Conservation (phyloP, 2,329 filamentous ascomycete genomes). For the Trichoderma sp. region DNA sequence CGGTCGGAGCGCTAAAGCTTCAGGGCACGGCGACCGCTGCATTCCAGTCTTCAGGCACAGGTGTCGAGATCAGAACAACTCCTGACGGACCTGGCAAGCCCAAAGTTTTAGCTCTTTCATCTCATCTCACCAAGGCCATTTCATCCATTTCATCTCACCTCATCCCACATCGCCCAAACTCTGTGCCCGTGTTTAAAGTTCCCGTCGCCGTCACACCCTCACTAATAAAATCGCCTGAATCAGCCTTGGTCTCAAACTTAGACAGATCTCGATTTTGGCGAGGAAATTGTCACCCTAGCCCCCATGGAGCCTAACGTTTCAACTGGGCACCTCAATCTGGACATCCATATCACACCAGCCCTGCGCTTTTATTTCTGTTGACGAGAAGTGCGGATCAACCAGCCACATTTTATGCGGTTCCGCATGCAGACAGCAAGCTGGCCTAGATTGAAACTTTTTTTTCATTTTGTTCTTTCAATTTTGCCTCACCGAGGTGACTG, state of each 20-base stretch:
- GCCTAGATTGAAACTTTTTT: neutral
- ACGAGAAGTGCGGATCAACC: neutral
- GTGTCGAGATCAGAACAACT: neutral
- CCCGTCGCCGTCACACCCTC: neutral
- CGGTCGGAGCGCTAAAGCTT: neutral
- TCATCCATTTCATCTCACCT: neutral
- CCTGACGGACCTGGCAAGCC: neutral
- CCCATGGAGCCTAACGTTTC: neutral
- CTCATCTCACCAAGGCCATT: neutral
- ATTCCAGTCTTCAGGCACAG: conserved; percentile 5
- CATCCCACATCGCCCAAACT: neutral
- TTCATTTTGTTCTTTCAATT: neutral
- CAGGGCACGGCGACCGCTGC: neutral
- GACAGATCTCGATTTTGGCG: conserved; percentile 9
- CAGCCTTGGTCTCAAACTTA: conserved; percentile 9
- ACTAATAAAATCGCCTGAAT: neutral
- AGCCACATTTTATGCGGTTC: conserved; percentile 10
- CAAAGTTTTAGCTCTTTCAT: neutral
- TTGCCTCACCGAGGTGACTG: neutral
- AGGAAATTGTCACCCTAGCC: neutral
- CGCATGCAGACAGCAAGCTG: conserved; percentile 7
- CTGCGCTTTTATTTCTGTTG: neutral
- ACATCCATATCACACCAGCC: neutral
- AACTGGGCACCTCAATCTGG: neutral
- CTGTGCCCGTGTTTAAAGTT: neutral